A percentile compares a stretch with the other conserved stretches of the same genome.
Evolutionary conservation across 106 monocot genomes (phyloP).

Genomic region (Triglochin maritima): DNA sequence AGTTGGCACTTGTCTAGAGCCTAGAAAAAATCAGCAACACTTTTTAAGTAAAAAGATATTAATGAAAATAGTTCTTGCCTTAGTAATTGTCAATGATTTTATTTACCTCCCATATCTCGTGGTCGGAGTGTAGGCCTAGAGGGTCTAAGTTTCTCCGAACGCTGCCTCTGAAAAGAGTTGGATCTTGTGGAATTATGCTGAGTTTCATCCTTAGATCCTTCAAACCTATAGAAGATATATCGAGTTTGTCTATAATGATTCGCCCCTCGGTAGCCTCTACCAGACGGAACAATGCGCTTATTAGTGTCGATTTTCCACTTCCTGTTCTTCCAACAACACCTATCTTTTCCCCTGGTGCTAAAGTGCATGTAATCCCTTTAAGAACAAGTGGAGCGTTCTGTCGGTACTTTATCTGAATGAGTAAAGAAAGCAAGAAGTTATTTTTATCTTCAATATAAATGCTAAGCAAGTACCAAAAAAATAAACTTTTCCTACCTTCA

Average conservation of each 20-base stretch:
- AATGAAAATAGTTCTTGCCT: neutral
- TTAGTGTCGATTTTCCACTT: conserved; percentile 22
- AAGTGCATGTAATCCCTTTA: conserved; percentile 18
- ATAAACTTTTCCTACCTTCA: conserved; percentile 35
- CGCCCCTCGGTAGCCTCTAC: conserved; percentile 12
- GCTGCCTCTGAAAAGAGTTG: conserved; percentile 20
- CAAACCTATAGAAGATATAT: conserved; percentile 16
- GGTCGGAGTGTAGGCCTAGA: conserved; percentile 12
- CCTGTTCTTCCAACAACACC: conserved; percentile 18
- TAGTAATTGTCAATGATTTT: neutral
- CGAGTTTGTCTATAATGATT: conserved; percentile 15
- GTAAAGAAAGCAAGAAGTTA: neutral
- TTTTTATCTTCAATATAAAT: neutral
- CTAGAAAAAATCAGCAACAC: conserved; percentile 15
- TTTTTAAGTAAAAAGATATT: neutral
- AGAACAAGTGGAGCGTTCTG: conserved; percentile 18
- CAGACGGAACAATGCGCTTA: conserved; percentile 17
- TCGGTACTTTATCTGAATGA: conserved; percentile 16
- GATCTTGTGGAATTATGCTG: conserved; percentile 29
- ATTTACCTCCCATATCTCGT: conserved; percentile 23
- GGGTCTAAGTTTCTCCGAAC: conserved; percentile 19
- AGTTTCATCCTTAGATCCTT: conserved; percentile 25
- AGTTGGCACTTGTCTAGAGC: conserved; percentile 74
- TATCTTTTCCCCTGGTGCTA: conserved; percentile 9
- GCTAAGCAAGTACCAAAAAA: neutral